A percentile compares a stretch with the other conserved stretches of the same genome.
Evolutionary conservation across 1,284 basidiomycete species (phyloP).

Genomic region (Dichomitus squalens): DNA sequence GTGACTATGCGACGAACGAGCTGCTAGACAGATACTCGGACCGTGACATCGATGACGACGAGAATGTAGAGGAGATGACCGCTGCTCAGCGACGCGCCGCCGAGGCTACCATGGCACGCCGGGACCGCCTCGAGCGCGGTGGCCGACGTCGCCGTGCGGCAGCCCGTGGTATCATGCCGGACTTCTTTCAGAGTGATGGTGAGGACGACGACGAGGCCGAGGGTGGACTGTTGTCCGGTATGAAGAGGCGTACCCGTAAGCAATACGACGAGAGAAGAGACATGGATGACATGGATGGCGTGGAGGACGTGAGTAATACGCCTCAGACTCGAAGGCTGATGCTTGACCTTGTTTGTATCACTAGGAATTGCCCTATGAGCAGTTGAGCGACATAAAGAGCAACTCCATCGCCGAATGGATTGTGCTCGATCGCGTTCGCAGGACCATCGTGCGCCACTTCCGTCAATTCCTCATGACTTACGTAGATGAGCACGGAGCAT

Average conservation of each 20-base stretch:
- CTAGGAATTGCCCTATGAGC: constrained; percentile 94
- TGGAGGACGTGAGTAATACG: constrained; percentile 70
- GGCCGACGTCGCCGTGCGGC: constrained; percentile 74
- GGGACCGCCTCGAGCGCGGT: constrained; percentile 78
- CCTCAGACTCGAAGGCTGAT: neutral
- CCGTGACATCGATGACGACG: constrained; percentile 85
- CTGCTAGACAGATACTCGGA: constrained; percentile 89
- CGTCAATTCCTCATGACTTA: constrained; percentile 96
- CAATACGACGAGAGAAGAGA: constrained; percentile 90
- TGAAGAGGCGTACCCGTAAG: constrained; percentile 78
- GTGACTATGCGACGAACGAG: constrained; percentile 88
- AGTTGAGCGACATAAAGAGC: constrained; percentile 96
- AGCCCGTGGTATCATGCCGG: constrained; percentile 77
- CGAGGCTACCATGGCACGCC: constrained; percentile 85
- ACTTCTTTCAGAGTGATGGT: constrained; percentile 80
- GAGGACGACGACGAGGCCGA: constrained; percentile 34
- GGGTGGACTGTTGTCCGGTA: constrained; percentile 58
- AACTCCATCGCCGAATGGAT: constrained; percentile 98
- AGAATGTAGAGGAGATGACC: constrained; percentile 74
- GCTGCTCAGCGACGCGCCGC: constrained; percentile 80
- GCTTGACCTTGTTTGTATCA: neutral
- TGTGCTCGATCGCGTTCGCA: constrained; percentile 85
- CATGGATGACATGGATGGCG: constrained; percentile 82
- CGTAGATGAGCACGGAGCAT: constrained; percentile 88
- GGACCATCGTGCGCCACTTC: constrained; percentile 92